These are phyloP conservation scores for Symmetrospora coprosmae DNA, from an alignment of 768 basidiomycete species.

Conservation along the genomic window DNA sequence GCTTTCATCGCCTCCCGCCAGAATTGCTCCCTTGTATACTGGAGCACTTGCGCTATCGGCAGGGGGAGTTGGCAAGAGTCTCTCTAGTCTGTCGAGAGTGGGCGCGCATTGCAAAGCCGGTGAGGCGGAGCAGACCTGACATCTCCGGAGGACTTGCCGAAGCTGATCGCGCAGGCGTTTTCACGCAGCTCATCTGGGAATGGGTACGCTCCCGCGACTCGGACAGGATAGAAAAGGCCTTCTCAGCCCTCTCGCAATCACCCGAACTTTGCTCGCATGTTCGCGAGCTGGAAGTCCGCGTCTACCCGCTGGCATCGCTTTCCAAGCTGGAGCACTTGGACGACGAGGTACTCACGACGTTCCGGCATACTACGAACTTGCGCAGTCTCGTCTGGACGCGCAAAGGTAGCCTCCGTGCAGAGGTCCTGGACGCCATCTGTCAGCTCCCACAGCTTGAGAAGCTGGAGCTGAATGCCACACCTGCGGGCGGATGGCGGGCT, in stretches of 20 bases:
- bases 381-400: constrained; percentile 9
- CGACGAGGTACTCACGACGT: neutral
- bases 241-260: neutral
- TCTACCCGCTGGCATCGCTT: neutral
- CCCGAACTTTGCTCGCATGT: constrained; percentile 3
- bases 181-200: constrained; percentile 8
- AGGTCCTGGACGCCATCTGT: constrained; percentile 5
- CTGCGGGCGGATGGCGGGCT: neutral
- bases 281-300: constrained; percentile 10
- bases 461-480: constrained; percentile 11
- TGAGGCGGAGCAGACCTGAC: neutral
- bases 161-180: neutral
- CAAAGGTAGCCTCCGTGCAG: constrained; percentile 2
- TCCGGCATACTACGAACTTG: neutral
- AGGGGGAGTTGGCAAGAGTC: neutral
- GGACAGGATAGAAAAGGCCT: neutral
- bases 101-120: neutral
- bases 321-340: neutral
- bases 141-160: neutral
- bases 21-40: neutral
- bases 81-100: constrained; percentile 1
- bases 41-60: constrained; percentile 2
- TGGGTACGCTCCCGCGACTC: constrained; percentile 7
- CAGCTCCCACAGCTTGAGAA: neutral
- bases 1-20: constrained; percentile 1